Conservation (phyloP, 2,329 filamentous ascomycete genomes). For the Paecilomyces sp. region DNA sequence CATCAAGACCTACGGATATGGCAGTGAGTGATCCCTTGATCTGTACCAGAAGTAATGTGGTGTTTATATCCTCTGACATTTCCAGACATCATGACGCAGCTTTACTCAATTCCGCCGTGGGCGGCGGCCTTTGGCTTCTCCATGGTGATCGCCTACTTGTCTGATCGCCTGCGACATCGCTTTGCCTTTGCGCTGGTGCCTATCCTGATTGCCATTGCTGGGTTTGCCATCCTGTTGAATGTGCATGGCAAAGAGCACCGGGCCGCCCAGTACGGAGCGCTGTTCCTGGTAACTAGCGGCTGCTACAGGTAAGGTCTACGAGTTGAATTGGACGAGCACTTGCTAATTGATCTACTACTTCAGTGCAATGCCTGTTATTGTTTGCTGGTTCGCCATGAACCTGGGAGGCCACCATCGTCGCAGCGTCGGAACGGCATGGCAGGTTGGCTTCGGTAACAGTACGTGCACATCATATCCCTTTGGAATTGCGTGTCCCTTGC, state of each 20-base stretch:
- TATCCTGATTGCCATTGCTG: conserved; percentile 62
- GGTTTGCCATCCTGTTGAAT: conserved; percentile 66
- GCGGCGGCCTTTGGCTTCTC: conserved; percentile 70
- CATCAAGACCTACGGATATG: conserved; percentile 59
- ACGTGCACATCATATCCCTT: conserved; percentile 7
- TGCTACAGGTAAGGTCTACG: conserved; percentile 48
- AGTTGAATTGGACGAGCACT: neutral
- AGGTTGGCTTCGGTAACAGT: conserved; percentile 67
- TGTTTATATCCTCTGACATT: too few species aligned
- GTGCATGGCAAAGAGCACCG: conserved; percentile 56
- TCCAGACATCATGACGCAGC: conserved; percentile 42
- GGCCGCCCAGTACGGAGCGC: conserved; percentile 64
- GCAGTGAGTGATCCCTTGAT: conserved; percentile 19
- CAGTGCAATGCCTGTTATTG: conserved; percentile 79
- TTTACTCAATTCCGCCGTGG: conserved; percentile 53
- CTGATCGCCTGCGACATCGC: conserved; percentile 66
- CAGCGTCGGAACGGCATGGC: conserved; percentile 66
- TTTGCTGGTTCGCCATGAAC: conserved; percentile 81
- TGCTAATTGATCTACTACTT: neutral
- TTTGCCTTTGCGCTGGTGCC: conserved; percentile 65
- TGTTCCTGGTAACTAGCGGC: conserved; percentile 76
- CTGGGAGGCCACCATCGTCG: conserved; percentile 65
- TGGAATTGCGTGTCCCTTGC: too few species aligned
- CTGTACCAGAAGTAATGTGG: neutral
- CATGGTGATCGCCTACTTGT: conserved; percentile 65